Evolutionary conservation across 2,329 filamentous ascomycete species (phyloP).

Genomic region (Fusarium secorum): DNA sequence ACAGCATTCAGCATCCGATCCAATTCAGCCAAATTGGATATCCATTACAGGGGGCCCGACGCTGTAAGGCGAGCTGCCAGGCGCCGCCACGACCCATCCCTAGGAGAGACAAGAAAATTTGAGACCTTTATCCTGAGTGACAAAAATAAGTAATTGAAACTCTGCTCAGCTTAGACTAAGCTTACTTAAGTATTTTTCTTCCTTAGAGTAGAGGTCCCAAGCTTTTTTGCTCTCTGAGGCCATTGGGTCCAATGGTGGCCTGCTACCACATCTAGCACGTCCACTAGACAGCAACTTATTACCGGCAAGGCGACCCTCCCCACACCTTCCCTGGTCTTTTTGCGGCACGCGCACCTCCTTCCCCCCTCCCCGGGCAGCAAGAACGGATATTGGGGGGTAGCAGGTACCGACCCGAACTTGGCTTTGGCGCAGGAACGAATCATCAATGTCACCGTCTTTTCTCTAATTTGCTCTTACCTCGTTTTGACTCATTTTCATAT

Average conservation of each 20-base stretch:
- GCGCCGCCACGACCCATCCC: constrained; percentile 1
- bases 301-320: constrained; percentile 19
- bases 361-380: neutral
- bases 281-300: constrained; percentile 21
- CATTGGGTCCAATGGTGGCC: neutral
- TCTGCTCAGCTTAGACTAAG: neutral
- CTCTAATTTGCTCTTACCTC: constrained; percentile 25
- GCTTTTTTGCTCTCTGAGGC: neutral
- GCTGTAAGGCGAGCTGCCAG: constrained; percentile 20
- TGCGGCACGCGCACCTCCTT: constrained; percentile 29
- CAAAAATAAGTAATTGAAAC: neutral
- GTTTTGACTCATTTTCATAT: constrained; percentile 32
- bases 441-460: constrained; percentile 39
- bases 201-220: neutral
- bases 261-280: neutral
- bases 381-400: constrained; percentile 15
- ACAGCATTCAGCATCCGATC: neutral
- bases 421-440: constrained; percentile 36
- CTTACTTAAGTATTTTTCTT: neutral
- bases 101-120: neutral
- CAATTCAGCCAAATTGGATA: constrained; percentile 26
- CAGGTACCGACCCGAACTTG: constrained; percentile 33
- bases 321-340: constrained; percentile 26
- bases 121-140: neutral
- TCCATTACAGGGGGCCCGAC: constrained; percentile 4